Conservation (phyloP, 345 rosid genomes). For the Corchorus capsularis region DNA sequence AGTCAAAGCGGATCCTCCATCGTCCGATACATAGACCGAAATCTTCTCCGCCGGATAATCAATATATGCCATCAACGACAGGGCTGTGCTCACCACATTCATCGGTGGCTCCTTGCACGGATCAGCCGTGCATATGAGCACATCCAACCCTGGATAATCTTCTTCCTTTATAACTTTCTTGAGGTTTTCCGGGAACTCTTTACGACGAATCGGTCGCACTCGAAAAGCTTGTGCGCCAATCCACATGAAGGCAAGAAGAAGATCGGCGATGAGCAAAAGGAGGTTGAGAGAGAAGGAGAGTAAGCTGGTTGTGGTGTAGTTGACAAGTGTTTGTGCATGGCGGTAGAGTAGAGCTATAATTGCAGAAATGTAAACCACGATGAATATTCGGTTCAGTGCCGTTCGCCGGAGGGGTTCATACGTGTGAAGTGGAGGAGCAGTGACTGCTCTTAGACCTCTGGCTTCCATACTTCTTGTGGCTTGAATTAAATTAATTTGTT, state of each 20-base stretch:
- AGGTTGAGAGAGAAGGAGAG: constrained; percentile 22
- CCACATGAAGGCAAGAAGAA: constrained; percentile 75
- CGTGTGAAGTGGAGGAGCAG: constrained; percentile 43
- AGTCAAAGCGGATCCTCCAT: constrained; percentile 74
- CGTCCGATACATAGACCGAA: constrained; percentile 77
- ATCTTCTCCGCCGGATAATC: constrained; percentile 72
- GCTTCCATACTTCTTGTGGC: constrained; percentile 20
- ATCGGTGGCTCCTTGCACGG: constrained; percentile 89
- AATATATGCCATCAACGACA: constrained; percentile 80
- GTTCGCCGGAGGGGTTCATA: constrained; percentile 40
- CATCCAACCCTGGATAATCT: constrained; percentile 57
- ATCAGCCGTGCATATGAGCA: constrained; percentile 88
- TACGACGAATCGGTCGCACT: constrained; percentile 39
- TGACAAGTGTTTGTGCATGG: constrained; percentile 45
- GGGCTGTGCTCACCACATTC: constrained; percentile 64
- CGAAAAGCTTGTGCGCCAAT: constrained; percentile 37
- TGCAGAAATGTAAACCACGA: constrained; percentile 49
- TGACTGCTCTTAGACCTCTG: constrained; percentile 6
- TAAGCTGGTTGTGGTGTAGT: constrained; percentile 34
- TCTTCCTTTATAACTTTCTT: constrained; percentile 25
- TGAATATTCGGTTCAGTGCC: constrained; percentile 48
- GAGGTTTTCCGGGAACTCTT: constrained; percentile 50
- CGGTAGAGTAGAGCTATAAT: constrained; percentile 49
- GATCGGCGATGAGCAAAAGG: constrained; percentile 49
- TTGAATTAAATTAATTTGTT: too few species aligned